Percentiles rank a stretch among this genome's conserved stretches.
Evolutionary conservation across 208 protist species (phyloP).

Genomic region (Wallacemonas rigidus): DNA sequence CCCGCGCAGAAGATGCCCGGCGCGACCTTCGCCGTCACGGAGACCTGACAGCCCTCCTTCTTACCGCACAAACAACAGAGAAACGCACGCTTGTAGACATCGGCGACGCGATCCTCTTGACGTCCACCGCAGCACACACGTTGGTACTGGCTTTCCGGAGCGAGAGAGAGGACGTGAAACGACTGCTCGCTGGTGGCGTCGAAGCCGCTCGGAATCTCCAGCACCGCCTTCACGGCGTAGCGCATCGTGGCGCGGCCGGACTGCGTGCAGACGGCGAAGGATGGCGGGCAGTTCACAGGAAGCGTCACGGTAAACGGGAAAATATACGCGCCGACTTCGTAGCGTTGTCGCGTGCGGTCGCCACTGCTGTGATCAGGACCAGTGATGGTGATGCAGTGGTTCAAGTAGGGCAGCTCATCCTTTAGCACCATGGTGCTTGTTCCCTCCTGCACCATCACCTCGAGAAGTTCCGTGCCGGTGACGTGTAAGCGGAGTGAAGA

Average conservation of each 20-base stretch:
- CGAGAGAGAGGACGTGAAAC: slow-evolving; percentile 15
- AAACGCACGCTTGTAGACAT: slow-evolving; percentile 8
- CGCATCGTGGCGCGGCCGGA: slow-evolving; percentile 5
- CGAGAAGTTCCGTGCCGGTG: slow-evolving; percentile 3
- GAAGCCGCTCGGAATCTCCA: slow-evolving; percentile 28
- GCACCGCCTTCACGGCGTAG: slow-evolving; percentile 23
- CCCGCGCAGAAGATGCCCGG: slow-evolving; percentile 16
- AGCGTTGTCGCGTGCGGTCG: slow-evolving; percentile 12
- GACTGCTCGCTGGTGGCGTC: slow-evolving; percentile 13
- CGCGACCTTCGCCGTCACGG: slow-evolving; percentile 7
- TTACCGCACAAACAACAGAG: slow-evolving; percentile 17
- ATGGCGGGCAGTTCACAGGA: slow-evolving; percentile 11
- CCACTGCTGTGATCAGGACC: slow-evolving; percentile 11
- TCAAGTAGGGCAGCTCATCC: slow-evolving; percentile 12
- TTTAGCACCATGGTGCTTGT: slow-evolving; percentile 11
- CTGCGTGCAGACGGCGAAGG: slow-evolving; percentile 11
- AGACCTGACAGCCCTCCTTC: slow-evolving; percentile 12
- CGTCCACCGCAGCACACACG: not conserved
- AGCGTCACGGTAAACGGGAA: slow-evolving; percentile 25
- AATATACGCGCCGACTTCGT: slow-evolving; percentile 21
- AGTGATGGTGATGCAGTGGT: slow-evolving; percentile 23
- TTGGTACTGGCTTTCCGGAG: not conserved
- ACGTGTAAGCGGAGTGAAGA: slow-evolving; percentile 14
- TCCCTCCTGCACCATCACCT: slow-evolving; percentile 15
- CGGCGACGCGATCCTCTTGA: not conserved